Conservation (phyloP, 768 basidiomycete species). For the Strobilomyces echinocephalus region DNA sequence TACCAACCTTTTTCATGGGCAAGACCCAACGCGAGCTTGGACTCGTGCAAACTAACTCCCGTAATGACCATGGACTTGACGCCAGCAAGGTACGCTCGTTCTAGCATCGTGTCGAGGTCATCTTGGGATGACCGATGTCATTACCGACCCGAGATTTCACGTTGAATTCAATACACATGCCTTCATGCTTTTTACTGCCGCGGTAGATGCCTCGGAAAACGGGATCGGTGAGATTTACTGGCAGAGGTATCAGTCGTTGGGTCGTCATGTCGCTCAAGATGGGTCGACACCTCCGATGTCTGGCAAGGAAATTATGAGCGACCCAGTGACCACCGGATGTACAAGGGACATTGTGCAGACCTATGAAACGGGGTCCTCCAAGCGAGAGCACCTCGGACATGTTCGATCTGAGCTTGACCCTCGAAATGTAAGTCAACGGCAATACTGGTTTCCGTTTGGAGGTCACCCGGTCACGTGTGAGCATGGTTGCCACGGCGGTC, state of each 20-base stretch:
- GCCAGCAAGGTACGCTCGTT: constrained; percentile 53
- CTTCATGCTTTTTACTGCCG: constrained; percentile 47
- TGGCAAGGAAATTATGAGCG: constrained; percentile 10
- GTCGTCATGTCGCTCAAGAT: background rate
- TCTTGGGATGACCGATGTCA: constrained; percentile 34
- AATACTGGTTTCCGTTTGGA: too few relatives aligned
- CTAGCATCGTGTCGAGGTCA: constrained; percentile 57
- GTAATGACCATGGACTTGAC: constrained; percentile 73
- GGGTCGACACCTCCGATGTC: constrained; percentile 37
- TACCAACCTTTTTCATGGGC: constrained; percentile 50
- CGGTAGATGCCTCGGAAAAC: constrained; percentile 51
- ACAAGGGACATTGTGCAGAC: constrained; percentile 12
- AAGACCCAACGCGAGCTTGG: constrained; percentile 52
- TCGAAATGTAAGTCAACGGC: too few relatives aligned
- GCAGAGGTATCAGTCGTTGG: background rate
- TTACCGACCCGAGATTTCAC: background rate
- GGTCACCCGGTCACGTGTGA: constrained; percentile 17
- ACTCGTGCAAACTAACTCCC: constrained; percentile 65
- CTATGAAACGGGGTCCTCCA: constrained; percentile 29
- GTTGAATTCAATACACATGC: constrained; percentile 23
- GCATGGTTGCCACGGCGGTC: constrained; percentile 2
- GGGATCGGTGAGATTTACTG: constrained; percentile 55
- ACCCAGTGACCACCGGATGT: too few relatives aligned
- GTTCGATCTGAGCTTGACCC: background rate
- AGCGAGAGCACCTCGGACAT: constrained; percentile 2